phyloP scores from a whole-genome alignment of 1,284 basidiomycete species.

The Ustilago esculenta region DNA sequence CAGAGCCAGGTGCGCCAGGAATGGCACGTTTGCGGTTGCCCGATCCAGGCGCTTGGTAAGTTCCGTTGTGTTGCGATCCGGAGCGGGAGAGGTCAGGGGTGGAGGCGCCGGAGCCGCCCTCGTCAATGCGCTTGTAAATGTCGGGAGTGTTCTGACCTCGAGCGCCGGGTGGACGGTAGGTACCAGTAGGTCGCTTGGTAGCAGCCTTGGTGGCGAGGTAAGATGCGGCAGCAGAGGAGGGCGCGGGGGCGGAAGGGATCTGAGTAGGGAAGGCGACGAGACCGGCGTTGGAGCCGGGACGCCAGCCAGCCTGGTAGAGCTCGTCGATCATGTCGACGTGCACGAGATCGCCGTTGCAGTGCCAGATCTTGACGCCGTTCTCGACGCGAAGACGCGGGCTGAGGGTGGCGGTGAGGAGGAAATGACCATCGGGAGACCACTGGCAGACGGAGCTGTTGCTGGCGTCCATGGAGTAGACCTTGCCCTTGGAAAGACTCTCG shows the following conservation, averaged over 20 bases:
- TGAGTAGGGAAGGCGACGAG: slow-evolving; percentile 77
- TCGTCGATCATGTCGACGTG: slow-evolving; percentile 82
- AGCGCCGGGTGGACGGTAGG: slow-evolving; percentile 72
- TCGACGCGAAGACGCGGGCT: slow-evolving; percentile 94
- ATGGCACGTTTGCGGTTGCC: slow-evolving; percentile 43
- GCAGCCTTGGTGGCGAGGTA: slow-evolving; percentile 62
- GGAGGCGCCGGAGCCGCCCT: slow-evolving; percentile 70
- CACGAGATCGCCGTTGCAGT: slow-evolving; percentile 85
- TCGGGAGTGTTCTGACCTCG: slow-evolving; percentile 84
- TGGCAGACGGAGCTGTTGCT: slow-evolving; percentile 92
- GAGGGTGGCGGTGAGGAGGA: slow-evolving; percentile 90
- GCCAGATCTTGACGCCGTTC: slow-evolving; percentile 96
- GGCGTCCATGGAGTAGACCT: slow-evolving; percentile 86
- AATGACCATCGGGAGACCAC: slow-evolving; percentile 93
- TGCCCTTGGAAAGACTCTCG: slow-evolving; percentile 75
- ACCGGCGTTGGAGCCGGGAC: slow-evolving; percentile 76
- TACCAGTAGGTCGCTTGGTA: slow-evolving; percentile 66
- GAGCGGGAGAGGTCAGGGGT: slow-evolving; percentile 33
- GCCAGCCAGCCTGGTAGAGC: slow-evolving; percentile 87
- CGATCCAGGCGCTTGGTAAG: slow-evolving; percentile 48
- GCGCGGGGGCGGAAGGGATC: slow-evolving; percentile 78
- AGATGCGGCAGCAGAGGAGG: slow-evolving; percentile 73
- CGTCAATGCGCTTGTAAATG: slow-evolving; percentile 88
- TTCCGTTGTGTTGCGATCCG: slow-evolving; percentile 33
- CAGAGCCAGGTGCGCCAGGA: slow-evolving; percentile 52